These are phyloP conservation scores for Starmerella potacharoeniae DNA, from an alignment of 805 yeast genomes.

Conservation along the genomic window DNA sequence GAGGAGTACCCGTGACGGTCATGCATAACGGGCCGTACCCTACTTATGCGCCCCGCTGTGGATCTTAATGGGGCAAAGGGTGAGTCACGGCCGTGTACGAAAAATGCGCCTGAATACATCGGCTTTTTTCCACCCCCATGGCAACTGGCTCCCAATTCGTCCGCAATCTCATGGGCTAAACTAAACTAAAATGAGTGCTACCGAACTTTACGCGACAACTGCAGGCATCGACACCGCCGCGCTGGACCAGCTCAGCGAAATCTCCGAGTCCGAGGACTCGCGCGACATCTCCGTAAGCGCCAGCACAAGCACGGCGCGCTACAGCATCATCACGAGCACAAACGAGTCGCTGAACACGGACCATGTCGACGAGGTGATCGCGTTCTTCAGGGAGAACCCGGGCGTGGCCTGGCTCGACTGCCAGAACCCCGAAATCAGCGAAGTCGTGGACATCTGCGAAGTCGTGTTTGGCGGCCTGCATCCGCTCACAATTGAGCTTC, in stretches of 20 bases:
- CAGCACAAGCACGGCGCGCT: neutral
- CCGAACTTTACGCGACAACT: neutral
- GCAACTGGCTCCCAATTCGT: neutral
- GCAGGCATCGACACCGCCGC: neutral
- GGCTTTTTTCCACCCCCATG: neutral
- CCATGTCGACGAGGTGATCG: neutral
- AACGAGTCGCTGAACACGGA: neutral
- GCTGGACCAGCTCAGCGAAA: neutral
- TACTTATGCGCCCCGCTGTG: neutral
- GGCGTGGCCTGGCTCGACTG: constrained; percentile 3
- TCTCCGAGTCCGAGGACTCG: neutral
- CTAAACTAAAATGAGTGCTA: neutral
- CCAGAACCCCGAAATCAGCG: neutral
- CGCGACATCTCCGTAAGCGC: neutral
- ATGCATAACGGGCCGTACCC: neutral
- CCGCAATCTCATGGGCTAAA: neutral
- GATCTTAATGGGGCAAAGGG: neutral
- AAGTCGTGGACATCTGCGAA: neutral
- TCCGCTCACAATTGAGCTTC: constrained; percentile 2
- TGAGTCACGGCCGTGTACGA: neutral
- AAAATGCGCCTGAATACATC: neutral
- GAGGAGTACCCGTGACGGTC: too few species aligned
- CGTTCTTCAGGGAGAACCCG: neutral
- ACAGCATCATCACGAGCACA: neutral
- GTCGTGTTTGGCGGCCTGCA: constrained; percentile 5